A percentile compares a stretch with the other conserved stretches of the same genome.
These are phyloP conservation scores for Linderina pennispora DNA, from an alignment of 192 early-diverging fungal species.

Conservation along the genomic window DNA sequence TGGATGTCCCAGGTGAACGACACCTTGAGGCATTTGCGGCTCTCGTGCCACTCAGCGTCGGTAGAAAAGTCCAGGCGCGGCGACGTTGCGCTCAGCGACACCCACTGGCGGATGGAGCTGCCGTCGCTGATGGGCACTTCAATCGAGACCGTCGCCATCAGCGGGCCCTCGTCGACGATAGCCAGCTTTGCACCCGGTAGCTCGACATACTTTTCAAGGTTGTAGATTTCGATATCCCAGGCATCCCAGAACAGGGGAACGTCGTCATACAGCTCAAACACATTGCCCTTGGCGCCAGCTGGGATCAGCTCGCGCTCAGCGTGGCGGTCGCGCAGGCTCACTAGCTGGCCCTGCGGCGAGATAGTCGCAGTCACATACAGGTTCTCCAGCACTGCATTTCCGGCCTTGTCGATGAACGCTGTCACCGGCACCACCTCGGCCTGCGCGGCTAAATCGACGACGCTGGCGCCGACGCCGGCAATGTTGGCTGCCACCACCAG, in stretches of 20 bases:
- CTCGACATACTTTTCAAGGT: conserved; percentile 76
- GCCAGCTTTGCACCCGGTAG: conserved; percentile 40
- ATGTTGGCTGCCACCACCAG: conserved; percentile 28
- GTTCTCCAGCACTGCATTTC: conserved; percentile 64
- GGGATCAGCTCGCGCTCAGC: conserved; percentile 49
- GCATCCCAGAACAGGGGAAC: conserved; percentile 86
- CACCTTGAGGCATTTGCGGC: conserved; percentile 82
- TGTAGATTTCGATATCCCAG: conserved; percentile 89
- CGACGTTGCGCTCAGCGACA: conserved; percentile 69
- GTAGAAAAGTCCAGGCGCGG: conserved; percentile 82
- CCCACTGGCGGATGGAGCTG: conserved; percentile 67
- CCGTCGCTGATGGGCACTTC: conserved; percentile 57
- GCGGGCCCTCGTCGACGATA: conserved; percentile 72
- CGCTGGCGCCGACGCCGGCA: conserved; percentile 14
- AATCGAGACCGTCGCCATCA: conserved; percentile 67
- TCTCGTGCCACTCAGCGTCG: conserved; percentile 90
- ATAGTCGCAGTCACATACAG: conserved; percentile 64
- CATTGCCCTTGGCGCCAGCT: conserved; percentile 49
- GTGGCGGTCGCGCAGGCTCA: conserved; percentile 57
- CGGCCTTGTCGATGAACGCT: conserved; percentile 14
- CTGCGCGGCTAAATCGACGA: conserved; percentile 3
- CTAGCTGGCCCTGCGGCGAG: conserved; percentile 65
- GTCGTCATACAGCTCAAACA: conserved; percentile 81
- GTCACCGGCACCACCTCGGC: conserved; percentile 20
- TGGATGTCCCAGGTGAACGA: conserved; percentile 85